Conservation (phyloP, 2,329 filamentous ascomycete genomes). For the Dendryphion nanum region DNA sequence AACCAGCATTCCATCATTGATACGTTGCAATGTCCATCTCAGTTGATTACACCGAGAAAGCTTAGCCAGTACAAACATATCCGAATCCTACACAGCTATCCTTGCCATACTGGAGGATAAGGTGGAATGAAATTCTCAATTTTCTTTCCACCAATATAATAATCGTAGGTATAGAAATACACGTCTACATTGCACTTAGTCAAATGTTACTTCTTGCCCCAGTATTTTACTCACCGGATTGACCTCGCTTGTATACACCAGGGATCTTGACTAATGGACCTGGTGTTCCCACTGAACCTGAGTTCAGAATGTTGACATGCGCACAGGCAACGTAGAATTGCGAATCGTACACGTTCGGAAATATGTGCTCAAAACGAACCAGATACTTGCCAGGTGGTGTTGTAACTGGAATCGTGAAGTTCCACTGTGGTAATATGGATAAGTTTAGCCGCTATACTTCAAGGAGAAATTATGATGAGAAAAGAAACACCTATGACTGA, state of each 20-base stretch:
- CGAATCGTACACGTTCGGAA: background rate
- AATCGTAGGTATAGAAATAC: too few relatives aligned
- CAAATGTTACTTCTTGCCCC: background rate
- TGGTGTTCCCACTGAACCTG: background rate
- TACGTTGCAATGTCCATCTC: too few relatives aligned
- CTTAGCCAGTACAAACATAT: too few relatives aligned
- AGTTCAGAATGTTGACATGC: background rate
- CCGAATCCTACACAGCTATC: too few relatives aligned
- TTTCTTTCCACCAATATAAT: too few relatives aligned
- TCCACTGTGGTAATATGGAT: conserved; percentile 1
- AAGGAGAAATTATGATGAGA: too few relatives aligned
- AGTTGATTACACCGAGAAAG: too few relatives aligned
- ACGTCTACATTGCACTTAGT: too few relatives aligned
- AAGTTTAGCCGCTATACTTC: too few relatives aligned
- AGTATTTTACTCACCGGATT: background rate
- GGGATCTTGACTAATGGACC: conserved; percentile 2
- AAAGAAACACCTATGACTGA: background rate
- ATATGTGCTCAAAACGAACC: conserved; percentile 1
- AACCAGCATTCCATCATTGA: too few relatives aligned
- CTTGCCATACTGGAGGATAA: too few relatives aligned
- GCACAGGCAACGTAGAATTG: conserved; percentile 1
- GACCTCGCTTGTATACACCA: conserved; percentile 1
- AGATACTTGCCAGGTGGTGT: conserved; percentile 2
- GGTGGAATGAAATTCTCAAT: too few relatives aligned
- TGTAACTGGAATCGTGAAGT: conserved; percentile 1